Evolutionary conservation across 768 basidiomycete species (phyloP).

Genomic region (Rhodotorula diobovata): DNA sequence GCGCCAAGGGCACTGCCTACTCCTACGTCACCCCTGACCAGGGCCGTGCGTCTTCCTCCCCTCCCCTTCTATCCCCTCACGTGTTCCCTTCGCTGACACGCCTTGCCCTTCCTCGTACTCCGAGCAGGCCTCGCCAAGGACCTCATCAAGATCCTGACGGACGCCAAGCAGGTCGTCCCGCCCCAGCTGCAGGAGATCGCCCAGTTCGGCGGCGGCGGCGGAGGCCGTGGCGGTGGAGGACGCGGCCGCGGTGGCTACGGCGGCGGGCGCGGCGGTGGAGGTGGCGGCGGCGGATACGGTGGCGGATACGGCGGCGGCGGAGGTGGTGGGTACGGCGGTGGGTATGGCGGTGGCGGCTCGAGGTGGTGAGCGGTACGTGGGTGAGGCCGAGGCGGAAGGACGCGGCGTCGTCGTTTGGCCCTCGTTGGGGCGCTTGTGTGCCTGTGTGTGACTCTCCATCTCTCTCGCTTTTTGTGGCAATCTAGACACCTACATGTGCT

Average conservation of each 20-base stretch:
- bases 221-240: conserved; percentile 32
- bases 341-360: no score
- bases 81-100: neutral
- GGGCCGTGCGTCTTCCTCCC: conserved; percentile 3
- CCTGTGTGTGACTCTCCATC: neutral
- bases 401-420: no score
- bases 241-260: conserved; percentile 12
- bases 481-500: neutral
- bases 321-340: neutral
- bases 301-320: conserved; percentile 1
- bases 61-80: neutral
- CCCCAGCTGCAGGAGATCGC: conserved; percentile 68
- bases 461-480: neutral
- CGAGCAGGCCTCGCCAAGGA: conserved; percentile 67
- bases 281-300: neutral
- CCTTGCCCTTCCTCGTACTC: no score
- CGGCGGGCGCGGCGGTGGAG: neutral
- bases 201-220: conserved; percentile 42
- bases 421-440: no score
- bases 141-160: conserved; percentile 73
- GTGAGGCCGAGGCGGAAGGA: neutral
- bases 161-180: conserved; percentile 79
- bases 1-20: conserved; percentile 53
- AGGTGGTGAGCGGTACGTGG: neutral
- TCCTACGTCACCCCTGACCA: conserved; percentile 91